Conservation (phyloP, 2,329 filamentous ascomycete genomes). For the Fusarium robinianum region DNA sequence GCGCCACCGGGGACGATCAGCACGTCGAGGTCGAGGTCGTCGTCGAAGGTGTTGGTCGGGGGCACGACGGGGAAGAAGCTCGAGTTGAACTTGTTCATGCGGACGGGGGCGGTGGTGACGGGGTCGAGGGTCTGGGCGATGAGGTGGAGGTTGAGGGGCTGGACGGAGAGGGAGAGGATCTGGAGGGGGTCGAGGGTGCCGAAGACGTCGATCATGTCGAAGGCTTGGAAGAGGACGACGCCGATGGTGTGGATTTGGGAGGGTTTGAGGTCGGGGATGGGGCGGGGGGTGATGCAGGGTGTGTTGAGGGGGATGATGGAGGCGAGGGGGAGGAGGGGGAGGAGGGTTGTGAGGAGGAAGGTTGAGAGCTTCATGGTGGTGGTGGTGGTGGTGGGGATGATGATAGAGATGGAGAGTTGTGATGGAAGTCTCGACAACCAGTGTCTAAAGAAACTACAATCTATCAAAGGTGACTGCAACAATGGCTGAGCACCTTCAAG, state of each 20-base stretch:
- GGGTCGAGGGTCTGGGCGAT: slow-evolving; percentile 48
- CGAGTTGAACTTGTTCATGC: slow-evolving; percentile 42
- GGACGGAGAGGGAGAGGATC: slow-evolving; percentile 41
- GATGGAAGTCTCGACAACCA: slow-evolving; percentile 3
- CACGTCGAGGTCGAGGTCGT: slow-evolving; percentile 57
- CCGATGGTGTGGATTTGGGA: slow-evolving; percentile 42
- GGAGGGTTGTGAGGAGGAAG: slow-evolving; percentile 11
- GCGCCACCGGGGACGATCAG: slow-evolving; percentile 68
- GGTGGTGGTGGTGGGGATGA: not conserved
- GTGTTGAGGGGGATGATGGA: slow-evolving; percentile 4
- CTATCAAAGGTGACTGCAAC: not conserved
- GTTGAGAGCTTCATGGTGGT: slow-evolving; percentile 29
- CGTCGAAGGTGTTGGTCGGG: slow-evolving; percentile 57
- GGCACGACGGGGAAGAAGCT: slow-evolving; percentile 44
- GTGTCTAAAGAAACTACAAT: slow-evolving; percentile 2
- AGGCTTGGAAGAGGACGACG: slow-evolving; percentile 50
- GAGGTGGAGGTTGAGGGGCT: slow-evolving; percentile 47
- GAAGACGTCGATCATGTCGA: slow-evolving; percentile 52
- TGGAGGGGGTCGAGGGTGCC: slow-evolving; percentile 53
- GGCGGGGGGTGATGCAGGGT: slow-evolving; percentile 28
- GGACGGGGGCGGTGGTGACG: slow-evolving; percentile 43
- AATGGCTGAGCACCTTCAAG: slow-evolving; percentile 33
- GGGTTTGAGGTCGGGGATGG: slow-evolving; percentile 28
- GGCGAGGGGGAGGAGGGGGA: slow-evolving; percentile 11
- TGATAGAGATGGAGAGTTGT: not conserved